These are phyloP conservation scores for Naematelia encephala DNA, from an alignment of 768 basidiomycete species.

Conservation along the genomic window DNA sequence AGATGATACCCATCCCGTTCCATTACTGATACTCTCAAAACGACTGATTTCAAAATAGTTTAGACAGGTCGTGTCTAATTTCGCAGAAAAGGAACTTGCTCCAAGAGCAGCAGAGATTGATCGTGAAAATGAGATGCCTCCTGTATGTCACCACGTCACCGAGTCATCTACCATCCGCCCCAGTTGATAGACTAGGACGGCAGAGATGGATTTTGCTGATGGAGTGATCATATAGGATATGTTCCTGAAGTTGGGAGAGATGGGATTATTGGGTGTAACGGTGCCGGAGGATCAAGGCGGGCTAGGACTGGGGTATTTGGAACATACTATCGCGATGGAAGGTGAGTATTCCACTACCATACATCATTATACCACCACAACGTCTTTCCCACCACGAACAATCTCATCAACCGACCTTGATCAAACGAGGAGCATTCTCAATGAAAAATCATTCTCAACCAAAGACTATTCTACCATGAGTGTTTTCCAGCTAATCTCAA, in stretches of 20 bases:
- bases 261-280: slow-evolving; percentile 55
- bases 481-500: background rate
- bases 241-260: slow-evolving; percentile 39
- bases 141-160: slow-evolving; percentile 52
- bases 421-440: no score
- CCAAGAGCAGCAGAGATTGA: slow-evolving; percentile 84
- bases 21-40: background rate
- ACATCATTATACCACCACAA: no score
- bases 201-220: slow-evolving; percentile 56
- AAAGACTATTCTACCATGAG: no score
- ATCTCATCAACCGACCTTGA: no score
- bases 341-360: slow-evolving; percentile 47
- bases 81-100: slow-evolving; percentile 77
- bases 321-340: slow-evolving; percentile 92
- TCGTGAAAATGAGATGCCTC: slow-evolving; percentile 74
- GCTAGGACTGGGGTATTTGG: slow-evolving; percentile 74
- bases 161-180: background rate
- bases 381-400: no score
- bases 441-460: no score
- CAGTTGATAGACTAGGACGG: background rate
- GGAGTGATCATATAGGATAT: no score
- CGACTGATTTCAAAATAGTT: slow-evolving; percentile 58
- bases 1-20: slow-evolving; percentile 25
- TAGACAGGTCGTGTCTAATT: slow-evolving; percentile 70
- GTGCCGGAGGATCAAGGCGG: slow-evolving; percentile 78